Percentiles rank a stretch among this genome's conserved stretches.
phyloP scores from a whole-genome alignment of 2,329 filamentous ascomycete species.

The Hirsutella thompsonii region DNA sequence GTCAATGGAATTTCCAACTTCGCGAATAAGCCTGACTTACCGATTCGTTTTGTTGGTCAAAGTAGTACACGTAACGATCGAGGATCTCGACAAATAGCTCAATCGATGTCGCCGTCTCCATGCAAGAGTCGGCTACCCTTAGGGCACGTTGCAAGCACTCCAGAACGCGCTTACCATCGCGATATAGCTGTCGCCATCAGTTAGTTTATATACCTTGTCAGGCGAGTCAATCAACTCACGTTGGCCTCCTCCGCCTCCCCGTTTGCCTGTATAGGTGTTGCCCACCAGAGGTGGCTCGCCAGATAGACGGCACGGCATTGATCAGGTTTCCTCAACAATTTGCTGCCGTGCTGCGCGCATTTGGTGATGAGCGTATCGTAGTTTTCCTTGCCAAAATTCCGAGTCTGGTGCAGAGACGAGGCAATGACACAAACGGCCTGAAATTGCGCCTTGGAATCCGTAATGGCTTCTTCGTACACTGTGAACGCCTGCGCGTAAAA shows the following conservation, averaged over 20 bases:
- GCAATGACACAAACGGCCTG: constrained; percentile 94
- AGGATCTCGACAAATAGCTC: constrained; percentile 98
- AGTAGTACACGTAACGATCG: constrained; percentile 98
- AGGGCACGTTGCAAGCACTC: constrained; percentile 93
- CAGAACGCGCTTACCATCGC: constrained; percentile 90
- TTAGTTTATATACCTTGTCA: neutral
- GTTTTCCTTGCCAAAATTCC: constrained; percentile 91
- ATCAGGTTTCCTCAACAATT: constrained; percentile 92
- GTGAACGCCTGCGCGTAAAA: constrained; percentile 98
- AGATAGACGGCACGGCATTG: constrained; percentile 95
- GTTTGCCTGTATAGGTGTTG: constrained; percentile 65
- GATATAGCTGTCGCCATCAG: constrained; percentile 59
- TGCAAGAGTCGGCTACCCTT: constrained; percentile 93
- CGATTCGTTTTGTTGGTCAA: constrained; percentile 97
- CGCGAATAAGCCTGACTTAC: constrained; percentile 37
- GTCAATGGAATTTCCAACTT: no score
- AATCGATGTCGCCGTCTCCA: constrained; percentile 95
- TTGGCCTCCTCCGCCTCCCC: constrained; percentile 71
- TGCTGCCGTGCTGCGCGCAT: constrained; percentile 90
- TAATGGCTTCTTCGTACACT: constrained; percentile 92
- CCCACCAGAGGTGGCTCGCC: constrained; percentile 97
- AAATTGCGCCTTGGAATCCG: constrained; percentile 92
- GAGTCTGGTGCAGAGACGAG: constrained; percentile 73
- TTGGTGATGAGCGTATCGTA: constrained; percentile 99
- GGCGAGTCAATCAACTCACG: constrained; percentile 32